A percentile compares a stretch with the other conserved stretches of the same genome.
Evolutionary conservation across 2,329 filamentous ascomycete genomes (phyloP).

Genomic region (Trichoderma sp.): DNA sequence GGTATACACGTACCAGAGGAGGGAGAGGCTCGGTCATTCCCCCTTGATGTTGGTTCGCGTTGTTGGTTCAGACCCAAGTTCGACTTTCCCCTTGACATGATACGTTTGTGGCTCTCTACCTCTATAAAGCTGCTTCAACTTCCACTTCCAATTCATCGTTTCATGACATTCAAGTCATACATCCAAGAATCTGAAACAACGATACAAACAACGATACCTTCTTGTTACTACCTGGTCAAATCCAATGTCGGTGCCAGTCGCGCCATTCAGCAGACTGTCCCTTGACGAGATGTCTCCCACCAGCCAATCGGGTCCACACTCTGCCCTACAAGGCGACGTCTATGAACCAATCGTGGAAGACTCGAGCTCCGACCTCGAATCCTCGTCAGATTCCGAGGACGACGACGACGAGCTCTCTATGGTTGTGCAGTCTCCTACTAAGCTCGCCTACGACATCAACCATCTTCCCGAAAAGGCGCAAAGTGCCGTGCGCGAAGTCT

Average conservation of each 20-base stretch:
- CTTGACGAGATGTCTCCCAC: slow-evolving; percentile 35
- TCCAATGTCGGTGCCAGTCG: slow-evolving; percentile 33
- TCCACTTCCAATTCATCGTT: not conserved
- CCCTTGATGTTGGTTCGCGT: not conserved
- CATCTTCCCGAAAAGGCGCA: slow-evolving; percentile 41
- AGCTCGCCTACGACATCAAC: slow-evolving; percentile 45
- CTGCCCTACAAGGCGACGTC: slow-evolving; percentile 17
- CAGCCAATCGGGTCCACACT: slow-evolving; percentile 23
- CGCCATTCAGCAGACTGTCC: slow-evolving; percentile 33
- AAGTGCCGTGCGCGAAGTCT: slow-evolving; percentile 45
- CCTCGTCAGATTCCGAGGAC: slow-evolving; percentile 35
- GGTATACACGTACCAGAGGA: not conserved
- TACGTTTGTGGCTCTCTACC: not conserved
- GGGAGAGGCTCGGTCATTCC: not conserved
- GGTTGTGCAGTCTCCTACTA: slow-evolving; percentile 41
- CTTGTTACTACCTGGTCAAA: not conserved
- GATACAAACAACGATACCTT: too few relatives aligned
- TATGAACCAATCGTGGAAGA: slow-evolving; percentile 26
- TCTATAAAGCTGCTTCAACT: slow-evolving; percentile 5
- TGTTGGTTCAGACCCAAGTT: not conserved
- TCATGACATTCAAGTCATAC: not conserved
- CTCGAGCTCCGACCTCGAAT: slow-evolving; percentile 33
- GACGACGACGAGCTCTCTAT: slow-evolving; percentile 36
- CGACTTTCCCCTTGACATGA: not conserved
- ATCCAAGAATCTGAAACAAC: not conserved